Percentiles rank a stretch among this genome's conserved stretches.
Evolutionary conservation across 2,329 filamentous ascomycete species (phyloP).

Genomic region (Ophiostoma tasmaniense): DNA sequence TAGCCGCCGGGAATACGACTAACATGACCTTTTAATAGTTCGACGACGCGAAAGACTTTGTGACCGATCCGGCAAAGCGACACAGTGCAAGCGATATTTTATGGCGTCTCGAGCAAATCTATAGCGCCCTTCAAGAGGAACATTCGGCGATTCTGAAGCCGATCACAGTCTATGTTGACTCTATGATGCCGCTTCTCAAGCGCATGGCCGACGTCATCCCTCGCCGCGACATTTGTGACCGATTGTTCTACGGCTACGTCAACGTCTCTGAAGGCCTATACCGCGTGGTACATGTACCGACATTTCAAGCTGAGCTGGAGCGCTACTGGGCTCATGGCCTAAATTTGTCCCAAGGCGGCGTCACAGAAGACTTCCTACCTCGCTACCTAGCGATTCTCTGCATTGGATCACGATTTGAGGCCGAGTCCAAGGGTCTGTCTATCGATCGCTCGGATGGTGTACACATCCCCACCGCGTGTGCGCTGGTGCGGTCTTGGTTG

Average conservation of each 20-base stretch:
- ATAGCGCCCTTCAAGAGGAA: slow-evolving; percentile 40
- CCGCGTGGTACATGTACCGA: slow-evolving; percentile 44
- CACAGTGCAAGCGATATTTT: slow-evolving; percentile 37
- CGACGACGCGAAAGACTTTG: slow-evolving; percentile 44
- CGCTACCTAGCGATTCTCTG: slow-evolving; percentile 46
- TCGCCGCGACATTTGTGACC: slow-evolving; percentile 41
- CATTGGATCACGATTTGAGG: slow-evolving; percentile 45
- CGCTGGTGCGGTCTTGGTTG: slow-evolving; percentile 46
- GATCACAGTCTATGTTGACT: slow-evolving; percentile 49
- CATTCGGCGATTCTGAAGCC: slow-evolving; percentile 40
- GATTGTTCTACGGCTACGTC: slow-evolving; percentile 42
- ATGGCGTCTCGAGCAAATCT: slow-evolving; percentile 37
- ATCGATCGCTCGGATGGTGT: slow-evolving; percentile 44
- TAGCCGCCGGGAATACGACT: neutral
- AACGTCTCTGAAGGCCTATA: slow-evolving; percentile 45
- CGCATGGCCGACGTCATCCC: slow-evolving; percentile 51
- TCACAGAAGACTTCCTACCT: slow-evolving; percentile 35
- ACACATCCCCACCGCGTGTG: slow-evolving; percentile 49
- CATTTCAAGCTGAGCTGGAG: slow-evolving; percentile 43
- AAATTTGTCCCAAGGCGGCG: slow-evolving; percentile 20
- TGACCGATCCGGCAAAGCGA: slow-evolving; percentile 35
- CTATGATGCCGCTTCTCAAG: slow-evolving; percentile 49
- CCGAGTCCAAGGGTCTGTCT: slow-evolving; percentile 39
- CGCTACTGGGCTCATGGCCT: slow-evolving; percentile 38
- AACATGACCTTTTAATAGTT: slow-evolving; percentile 32